phyloP scores from a whole-genome alignment of 495 filamentous ascomycete genomes.

The Hyaloscypha bicolor region DNA sequence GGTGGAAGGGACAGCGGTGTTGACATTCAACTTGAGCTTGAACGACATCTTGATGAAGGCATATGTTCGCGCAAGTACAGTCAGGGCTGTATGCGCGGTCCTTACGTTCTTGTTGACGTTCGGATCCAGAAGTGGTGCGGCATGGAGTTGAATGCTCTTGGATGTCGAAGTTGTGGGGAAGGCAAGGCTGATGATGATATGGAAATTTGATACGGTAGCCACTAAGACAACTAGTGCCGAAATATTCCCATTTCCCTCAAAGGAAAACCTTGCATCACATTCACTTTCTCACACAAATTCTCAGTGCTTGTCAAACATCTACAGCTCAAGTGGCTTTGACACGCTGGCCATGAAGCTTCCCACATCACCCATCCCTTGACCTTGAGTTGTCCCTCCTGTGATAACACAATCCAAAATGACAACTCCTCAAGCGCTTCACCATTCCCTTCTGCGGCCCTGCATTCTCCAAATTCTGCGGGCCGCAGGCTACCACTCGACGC shows the following conservation, averaged over 20 bases:
- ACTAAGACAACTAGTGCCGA: neutral
- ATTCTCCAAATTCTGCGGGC: conserved; percentile 87
- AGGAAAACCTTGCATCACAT: neutral
- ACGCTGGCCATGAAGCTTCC: conserved; percentile 27
- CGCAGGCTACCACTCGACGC: conserved; percentile 77
- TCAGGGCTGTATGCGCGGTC: neutral
- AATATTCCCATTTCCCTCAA: neutral
- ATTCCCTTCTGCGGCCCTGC: conserved; percentile 76
- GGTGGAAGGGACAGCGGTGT: conserved; percentile 22
- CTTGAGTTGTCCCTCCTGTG: neutral
- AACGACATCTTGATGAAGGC: conserved; percentile 21
- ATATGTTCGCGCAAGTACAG: neutral
- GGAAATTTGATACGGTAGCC: neutral
- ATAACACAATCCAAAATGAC: conserved; percentile 37
- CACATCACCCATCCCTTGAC: conserved; percentile 17
- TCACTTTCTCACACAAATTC: conserved; percentile 1
- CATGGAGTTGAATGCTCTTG: neutral
- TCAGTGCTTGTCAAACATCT: conserved; percentile 3
- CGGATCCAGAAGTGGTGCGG: too few species aligned
- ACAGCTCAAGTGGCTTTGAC: neutral
- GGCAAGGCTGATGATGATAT: neutral
- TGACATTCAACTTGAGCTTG: conserved; percentile 41
- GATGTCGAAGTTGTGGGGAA: neutral
- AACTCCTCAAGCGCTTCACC: conserved; percentile 57
- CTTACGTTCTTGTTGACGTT: neutral